Percentiles rank a stretch among this genome's conserved stretches.
phyloP scores from a whole-genome alignment of 2,329 filamentous ascomycete species.

The Aspergillus floridensis region DNA sequence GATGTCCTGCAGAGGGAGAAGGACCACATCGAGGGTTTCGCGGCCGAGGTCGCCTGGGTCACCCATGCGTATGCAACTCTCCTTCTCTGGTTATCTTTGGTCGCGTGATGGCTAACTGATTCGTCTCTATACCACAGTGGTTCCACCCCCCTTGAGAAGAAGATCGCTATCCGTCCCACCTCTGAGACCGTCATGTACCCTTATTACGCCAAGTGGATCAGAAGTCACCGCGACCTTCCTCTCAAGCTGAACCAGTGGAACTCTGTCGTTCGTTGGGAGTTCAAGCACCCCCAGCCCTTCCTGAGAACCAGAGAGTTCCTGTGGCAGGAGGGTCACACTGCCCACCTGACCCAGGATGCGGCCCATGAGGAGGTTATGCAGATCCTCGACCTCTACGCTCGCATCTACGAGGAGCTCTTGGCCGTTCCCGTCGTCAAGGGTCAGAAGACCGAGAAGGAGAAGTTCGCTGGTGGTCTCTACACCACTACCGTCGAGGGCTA shows the following conservation, averaged over 20 bases:
- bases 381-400: conserved; percentile 90
- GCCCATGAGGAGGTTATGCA: conserved; percentile 84
- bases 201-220: conserved; percentile 96
- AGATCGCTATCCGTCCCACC: conserved; percentile 67
- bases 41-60: conserved; percentile 62
- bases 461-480: conserved; percentile 95
- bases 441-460: conserved; percentile 94
- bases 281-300: conserved; percentile 85
- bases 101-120: conserved; percentile 21
- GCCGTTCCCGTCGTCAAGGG: conserved; percentile 94
- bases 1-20: conserved; percentile 86
- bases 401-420: conserved; percentile 88
- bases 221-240: conserved; percentile 90
- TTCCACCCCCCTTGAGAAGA: conserved; percentile 85
- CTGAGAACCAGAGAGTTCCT: conserved; percentile 91
- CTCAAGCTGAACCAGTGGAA: conserved; percentile 98
- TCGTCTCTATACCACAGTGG: conserved; percentile 55
- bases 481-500: conserved; percentile 97
- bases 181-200: conserved; percentile 86
- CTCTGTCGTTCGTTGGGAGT: conserved; percentile 92
- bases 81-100: conserved; percentile 7
- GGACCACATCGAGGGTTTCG: conserved; percentile 98
- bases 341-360: conserved; percentile 78
- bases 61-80: conserved; percentile 45
- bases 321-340: conserved; percentile 96